A percentile compares a stretch with the other conserved stretches of the same genome.
Conservation (phyloP, 306 rosid species). For the Rosa multiflora region DNA sequence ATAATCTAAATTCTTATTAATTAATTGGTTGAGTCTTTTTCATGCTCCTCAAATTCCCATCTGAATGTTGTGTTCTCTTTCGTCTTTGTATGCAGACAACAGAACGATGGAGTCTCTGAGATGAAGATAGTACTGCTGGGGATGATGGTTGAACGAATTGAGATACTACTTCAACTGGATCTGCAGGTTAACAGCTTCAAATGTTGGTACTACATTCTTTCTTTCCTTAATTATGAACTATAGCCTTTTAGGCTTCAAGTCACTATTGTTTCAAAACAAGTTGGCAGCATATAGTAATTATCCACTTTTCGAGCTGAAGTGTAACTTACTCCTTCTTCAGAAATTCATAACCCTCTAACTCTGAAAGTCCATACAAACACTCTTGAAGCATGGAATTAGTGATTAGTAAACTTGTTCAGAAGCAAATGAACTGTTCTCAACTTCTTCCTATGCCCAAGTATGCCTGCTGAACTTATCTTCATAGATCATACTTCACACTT, state of each 20-base stretch:
- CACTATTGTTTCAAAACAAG: slow-evolving; percentile 1
- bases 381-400: neutral
- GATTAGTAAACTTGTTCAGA: neutral
- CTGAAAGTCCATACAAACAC: neutral
- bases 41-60: neutral
- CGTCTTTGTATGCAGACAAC: neutral
- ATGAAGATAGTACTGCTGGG: neutral
- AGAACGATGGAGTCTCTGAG: neutral
- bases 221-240: neutral
- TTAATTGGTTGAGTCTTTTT: neutral
- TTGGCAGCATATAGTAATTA: neutral
- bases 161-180: neutral
- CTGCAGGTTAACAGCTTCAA: neutral
- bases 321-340: neutral
- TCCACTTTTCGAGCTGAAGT: neutral
- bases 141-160: neutral
- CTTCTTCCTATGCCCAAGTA: neutral
- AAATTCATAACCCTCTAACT: neutral
- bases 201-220: neutral
- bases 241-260: neutral
- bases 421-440: neutral
- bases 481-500: neutral
- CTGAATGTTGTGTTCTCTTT: neutral
- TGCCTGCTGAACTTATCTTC: neutral
- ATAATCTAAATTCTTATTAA: slow-evolving; percentile 3